Percentiles rank a stretch among this genome's conserved stretches.
Evolutionary conservation across 1,284 basidiomycete genomes (phyloP).

Genomic region (Heterobasidion occidentale): DNA sequence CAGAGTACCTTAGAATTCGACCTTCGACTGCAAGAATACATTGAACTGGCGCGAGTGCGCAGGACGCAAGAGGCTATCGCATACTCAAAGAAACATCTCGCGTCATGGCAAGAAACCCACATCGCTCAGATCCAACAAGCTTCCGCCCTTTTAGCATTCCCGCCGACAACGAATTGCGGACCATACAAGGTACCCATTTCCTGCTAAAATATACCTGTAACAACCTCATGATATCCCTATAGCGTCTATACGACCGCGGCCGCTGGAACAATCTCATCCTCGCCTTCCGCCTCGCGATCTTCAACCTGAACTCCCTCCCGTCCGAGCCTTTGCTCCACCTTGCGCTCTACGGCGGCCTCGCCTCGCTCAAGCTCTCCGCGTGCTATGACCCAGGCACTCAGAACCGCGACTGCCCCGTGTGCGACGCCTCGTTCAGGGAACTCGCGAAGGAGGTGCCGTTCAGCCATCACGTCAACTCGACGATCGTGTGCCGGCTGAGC

Average conservation of each 20-base stretch:
- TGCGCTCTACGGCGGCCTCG: constrained; percentile 82
- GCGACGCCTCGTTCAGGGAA: constrained; percentile 69
- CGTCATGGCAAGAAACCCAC: constrained; percentile 79
- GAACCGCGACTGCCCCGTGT: constrained; percentile 90
- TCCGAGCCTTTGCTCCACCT: constrained; percentile 82
- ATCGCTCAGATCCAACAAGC: constrained; percentile 70
- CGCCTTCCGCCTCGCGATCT: constrained; percentile 80
- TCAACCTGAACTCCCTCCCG: constrained; percentile 79
- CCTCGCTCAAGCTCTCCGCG: constrained; percentile 78
- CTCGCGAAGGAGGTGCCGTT: constrained; percentile 85
- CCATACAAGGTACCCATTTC: constrained; percentile 54
- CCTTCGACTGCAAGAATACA: constrained; percentile 91
- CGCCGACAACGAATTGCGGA: constrained; percentile 53
- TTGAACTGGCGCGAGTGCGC: constrained; percentile 77
- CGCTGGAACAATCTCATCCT: constrained; percentile 72
- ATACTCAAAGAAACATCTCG: constrained; percentile 79
- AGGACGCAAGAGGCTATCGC: constrained; percentile 73
- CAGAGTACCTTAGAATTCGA: constrained; percentile 95
- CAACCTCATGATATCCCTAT: constrained; percentile 5
- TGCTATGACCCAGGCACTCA: constrained; percentile 56
- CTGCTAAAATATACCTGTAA: background rate
- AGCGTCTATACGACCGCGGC: constrained; percentile 76
- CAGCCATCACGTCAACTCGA: constrained; percentile 92
- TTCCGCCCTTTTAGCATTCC: constrained; percentile 70
- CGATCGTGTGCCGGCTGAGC: constrained; percentile 85